A percentile compares a stretch with the other conserved stretches of the same genome.
These are phyloP conservation scores for Exophiala lecanii-corni DNA, from an alignment of 2,329 filamentous ascomycete genomes.

Conservation along the genomic window DNA sequence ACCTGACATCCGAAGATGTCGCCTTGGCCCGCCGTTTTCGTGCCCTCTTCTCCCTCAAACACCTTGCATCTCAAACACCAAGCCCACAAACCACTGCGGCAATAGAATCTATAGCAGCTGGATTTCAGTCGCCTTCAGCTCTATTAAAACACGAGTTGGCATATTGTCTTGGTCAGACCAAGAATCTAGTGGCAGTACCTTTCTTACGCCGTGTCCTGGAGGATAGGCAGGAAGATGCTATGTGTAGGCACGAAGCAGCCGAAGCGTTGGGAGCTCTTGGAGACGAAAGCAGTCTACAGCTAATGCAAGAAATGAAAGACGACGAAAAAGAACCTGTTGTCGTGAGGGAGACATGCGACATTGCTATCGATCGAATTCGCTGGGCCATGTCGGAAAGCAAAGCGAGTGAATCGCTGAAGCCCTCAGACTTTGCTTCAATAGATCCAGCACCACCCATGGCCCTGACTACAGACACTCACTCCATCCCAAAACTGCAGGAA, in stretches of 20 bases:
- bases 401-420: constrained; percentile 70
- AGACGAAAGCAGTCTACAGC: constrained; percentile 64
- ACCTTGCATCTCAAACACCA: constrained; percentile 68
- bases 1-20: constrained; percentile 72
- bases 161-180: constrained; percentile 91
- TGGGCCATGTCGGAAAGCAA: constrained; percentile 78
- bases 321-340: constrained; percentile 70
- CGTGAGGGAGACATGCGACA: constrained; percentile 93
- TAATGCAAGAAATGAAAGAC: constrained; percentile 71
- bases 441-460: constrained; percentile 90
- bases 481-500: constrained; percentile 69
- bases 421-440: constrained; percentile 91
- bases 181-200: constrained; percentile 67
- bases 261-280: constrained; percentile 89
- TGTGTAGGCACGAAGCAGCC: constrained; percentile 95
- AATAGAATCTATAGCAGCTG: constrained; percentile 79
- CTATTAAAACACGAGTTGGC: constrained; percentile 94
- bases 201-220: constrained; percentile 70
- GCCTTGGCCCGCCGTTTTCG: constrained; percentile 87
- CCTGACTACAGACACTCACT: constrained; percentile 55
- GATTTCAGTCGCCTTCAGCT: constrained; percentile 76
- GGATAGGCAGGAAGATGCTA: constrained; percentile 77
- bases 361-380: constrained; percentile 87
- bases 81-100: constrained; percentile 57
- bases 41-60: constrained; percentile 95